These are phyloP conservation scores for Candida ipomoeae DNA, from an alignment of 805 yeast genomes.

Conservation along the genomic window DNA sequence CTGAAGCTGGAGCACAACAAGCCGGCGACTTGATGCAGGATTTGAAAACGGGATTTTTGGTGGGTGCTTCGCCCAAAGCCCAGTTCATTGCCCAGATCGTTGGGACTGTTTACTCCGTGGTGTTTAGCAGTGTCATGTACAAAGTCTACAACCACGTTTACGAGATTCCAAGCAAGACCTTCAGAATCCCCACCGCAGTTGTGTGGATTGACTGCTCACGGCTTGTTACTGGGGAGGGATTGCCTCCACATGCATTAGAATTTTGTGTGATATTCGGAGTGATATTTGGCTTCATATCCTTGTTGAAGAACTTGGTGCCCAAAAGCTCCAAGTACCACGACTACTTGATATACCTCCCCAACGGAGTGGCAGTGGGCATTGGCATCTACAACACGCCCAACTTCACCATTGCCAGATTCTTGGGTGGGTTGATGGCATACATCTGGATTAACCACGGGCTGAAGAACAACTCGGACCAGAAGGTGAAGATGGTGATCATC, in stretches of 20 bases:
- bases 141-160: slow-evolving; percentile 76
- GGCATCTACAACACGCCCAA: slow-evolving; percentile 94
- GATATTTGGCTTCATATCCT: slow-evolving; percentile 64
- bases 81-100: slow-evolving; percentile 87
- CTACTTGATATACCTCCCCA: slow-evolving; percentile 63
- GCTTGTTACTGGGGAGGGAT: slow-evolving; percentile 82
- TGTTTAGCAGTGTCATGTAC: slow-evolving; percentile 79
- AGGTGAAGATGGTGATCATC: slow-evolving; percentile 76
- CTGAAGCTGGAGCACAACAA: slow-evolving; percentile 98
- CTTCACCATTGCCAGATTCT: slow-evolving; percentile 86
- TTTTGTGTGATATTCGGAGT: slow-evolving; percentile 60
- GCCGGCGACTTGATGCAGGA: slow-evolving; percentile 99
- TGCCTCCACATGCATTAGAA: slow-evolving; percentile 73
- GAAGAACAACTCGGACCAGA: slow-evolving; percentile 34
- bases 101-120: slow-evolving; percentile 81
- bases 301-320: slow-evolving; percentile 55
- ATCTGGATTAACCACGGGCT: slow-evolving; percentile 44
- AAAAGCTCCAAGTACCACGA: slow-evolving; percentile 36
- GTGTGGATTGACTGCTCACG: slow-evolving; percentile 97
- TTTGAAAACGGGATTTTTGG: slow-evolving; percentile 84
- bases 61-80: slow-evolving; percentile 90
- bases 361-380: slow-evolving; percentile 96
- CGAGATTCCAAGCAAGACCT: slow-evolving; percentile 75
- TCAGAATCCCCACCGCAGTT: slow-evolving; percentile 90
- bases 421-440: slow-evolving; percentile 76